A percentile compares a stretch with the other conserved stretches of the same genome.
phyloP scores from a whole-genome alignment of 495 filamentous ascomycete genomes.

The Aspergillus leporis region DNA sequence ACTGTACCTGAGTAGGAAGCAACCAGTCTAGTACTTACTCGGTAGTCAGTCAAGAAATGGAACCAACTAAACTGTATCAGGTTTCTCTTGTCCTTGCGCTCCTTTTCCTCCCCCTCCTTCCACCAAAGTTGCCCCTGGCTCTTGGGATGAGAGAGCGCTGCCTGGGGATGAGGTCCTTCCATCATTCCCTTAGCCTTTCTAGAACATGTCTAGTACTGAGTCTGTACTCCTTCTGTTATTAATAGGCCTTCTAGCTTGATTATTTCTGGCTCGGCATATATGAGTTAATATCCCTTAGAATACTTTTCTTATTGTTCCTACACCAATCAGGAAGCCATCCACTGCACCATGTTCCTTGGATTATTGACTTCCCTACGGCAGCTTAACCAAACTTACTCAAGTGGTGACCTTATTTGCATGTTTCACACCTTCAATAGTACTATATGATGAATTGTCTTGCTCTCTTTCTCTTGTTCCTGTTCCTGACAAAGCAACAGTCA shows the following conservation, averaged over 20 bases:
- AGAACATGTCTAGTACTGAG: neutral
- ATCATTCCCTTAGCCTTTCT: neutral
- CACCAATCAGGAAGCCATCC: neutral
- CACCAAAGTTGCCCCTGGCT: neutral
- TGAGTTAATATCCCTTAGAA: neutral
- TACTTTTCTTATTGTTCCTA: neutral
- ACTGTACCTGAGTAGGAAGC: neutral
- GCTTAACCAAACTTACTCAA: neutral
- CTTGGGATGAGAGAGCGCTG: neutral
- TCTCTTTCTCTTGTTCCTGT: neutral
- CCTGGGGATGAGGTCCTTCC: neutral
- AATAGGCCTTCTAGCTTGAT: slow-evolving; percentile 1
- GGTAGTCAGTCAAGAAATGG: neutral
- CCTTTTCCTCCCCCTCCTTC: neutral
- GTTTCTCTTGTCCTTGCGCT: slow-evolving; percentile 1
- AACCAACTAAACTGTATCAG: slow-evolving; percentile 1
- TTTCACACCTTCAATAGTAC: neutral
- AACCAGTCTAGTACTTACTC: neutral
- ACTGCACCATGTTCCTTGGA: neutral
- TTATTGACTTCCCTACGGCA: neutral
- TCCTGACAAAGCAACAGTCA: slow-evolving; percentile 2
- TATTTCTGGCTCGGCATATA: neutral
- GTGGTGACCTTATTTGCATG: slow-evolving; percentile 1
- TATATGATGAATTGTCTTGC: neutral
- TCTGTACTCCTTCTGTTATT: neutral